Conservation (phyloP, 495 filamentous ascomycete species). For the Margaritispora aquatica region DNA sequence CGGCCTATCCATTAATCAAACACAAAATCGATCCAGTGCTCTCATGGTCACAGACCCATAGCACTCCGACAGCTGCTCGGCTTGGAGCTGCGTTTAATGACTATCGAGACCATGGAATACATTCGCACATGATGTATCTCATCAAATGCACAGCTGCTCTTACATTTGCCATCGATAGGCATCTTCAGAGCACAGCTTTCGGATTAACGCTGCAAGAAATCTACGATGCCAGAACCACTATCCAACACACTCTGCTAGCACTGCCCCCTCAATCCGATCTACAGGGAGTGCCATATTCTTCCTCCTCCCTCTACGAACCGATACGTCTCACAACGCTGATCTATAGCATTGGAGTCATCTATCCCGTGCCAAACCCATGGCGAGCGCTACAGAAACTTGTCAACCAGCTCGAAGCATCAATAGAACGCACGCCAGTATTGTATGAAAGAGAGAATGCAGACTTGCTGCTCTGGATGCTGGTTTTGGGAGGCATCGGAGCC, state of each 20-base stretch:
- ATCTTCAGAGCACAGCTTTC: background rate
- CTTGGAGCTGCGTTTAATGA: background rate
- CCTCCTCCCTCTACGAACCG: background rate
- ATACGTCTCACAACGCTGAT: conserved; percentile 2
- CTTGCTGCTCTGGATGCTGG: conserved; percentile 4
- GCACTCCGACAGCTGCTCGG: background rate
- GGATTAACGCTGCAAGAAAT: background rate
- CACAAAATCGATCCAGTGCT: background rate
- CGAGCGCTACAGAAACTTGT: background rate
- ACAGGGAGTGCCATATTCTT: background rate
- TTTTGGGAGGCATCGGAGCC: conserved; percentile 7
- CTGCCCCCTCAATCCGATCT: background rate
- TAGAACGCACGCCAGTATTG: background rate
- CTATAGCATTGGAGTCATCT: conserved; percentile 7
- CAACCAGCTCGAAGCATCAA: background rate
- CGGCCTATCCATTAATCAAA: background rate
- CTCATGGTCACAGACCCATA: background rate
- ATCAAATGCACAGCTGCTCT: conserved; percentile 1
- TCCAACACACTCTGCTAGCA: conserved; percentile 1
- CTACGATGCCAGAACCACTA: background rate
- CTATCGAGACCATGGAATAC: background rate
- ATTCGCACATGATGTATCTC: background rate
- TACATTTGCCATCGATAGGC: background rate
- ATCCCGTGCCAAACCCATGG: background rate
- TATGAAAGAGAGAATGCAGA: background rate